These are phyloP conservation scores for Escallonia herrerae DNA, from an alignment of 129 eudicot species.

Conservation along the genomic window DNA sequence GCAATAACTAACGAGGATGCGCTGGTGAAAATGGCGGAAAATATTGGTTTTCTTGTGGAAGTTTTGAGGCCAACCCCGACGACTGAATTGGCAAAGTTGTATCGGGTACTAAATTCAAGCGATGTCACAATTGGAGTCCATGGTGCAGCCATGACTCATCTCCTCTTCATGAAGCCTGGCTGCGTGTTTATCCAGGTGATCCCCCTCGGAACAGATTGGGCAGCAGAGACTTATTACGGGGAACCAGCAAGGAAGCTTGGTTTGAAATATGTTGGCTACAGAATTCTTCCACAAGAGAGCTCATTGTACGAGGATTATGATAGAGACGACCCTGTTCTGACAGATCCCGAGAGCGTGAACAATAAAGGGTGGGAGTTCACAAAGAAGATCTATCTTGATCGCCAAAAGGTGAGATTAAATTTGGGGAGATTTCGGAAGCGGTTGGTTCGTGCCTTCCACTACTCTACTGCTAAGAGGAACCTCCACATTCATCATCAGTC, in stretches of 20 bases:
- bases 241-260: conserved; percentile 75
- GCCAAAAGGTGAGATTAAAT: conserved; percentile 70
- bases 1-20: conserved; percentile 62
- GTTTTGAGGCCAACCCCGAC: conserved; percentile 57
- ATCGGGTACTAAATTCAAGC: conserved; percentile 69
- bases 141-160: conserved; percentile 98
- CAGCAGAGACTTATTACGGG: conserved; percentile 86
- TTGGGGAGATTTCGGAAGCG: conserved; percentile 60
- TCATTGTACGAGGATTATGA: conserved; percentile 67
- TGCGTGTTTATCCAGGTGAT: conserved; percentile 78
- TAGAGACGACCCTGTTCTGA: conserved; percentile 63
- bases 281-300: conserved; percentile 69
- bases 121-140: conserved; percentile 95
- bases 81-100: conserved; percentile 68
- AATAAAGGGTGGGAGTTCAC: conserved; percentile 84
- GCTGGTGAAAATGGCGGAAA: conserved; percentile 52
- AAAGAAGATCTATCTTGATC: conserved; percentile 78
- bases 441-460: conserved; percentile 65
- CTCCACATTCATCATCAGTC: conserved; percentile 10
- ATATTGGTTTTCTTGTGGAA: conserved; percentile 64
- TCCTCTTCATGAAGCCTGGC: conserved; percentile 73
- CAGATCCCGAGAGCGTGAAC: conserved; percentile 64
- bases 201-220: conserved; percentile 93
- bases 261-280: conserved; percentile 64
- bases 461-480: conserved; percentile 42